Base-by-base conservation (phyloP, 2,329 filamentous ascomycete species). In the Aspergillus sojae region DNA sequence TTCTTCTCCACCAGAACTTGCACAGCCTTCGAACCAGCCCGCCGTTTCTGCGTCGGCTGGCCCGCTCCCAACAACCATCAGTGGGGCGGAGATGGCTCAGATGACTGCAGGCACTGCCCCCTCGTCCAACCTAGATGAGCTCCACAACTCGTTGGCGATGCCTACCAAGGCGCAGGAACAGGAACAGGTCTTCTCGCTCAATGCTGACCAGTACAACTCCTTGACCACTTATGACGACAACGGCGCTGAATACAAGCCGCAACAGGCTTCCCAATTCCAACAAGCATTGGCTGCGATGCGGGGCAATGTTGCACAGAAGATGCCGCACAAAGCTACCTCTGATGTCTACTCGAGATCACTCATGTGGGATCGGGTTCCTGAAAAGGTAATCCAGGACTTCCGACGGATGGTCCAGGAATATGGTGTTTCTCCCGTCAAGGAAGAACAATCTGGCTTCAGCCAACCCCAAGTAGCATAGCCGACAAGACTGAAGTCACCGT, bases 331-430 rank as follows among this genome's bases (percentile, higher is more conserved):
- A 70, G 86, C 87, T 58, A 91, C 90, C 55, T 91, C 94, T 62
- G 93, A 97, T 72, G 92, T 97, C 48, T 97, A 97, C 81, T 96
- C 94, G 39, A 88, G 94, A 62, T 96, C 93, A 66, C 85, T 98
- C 65, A 88, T 98, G 62, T 97, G 93, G 92, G 93, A 97, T 74
- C 92, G 94, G 79, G 94, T 98, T 71, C 94, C 95, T 16, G 86
- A 88, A 71, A 93, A 98, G 68, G 93, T 98, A 56, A 93, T 99
- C 60, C 88, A 89, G 71, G 93, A 94, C 77, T 98, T 98, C 82
- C 92, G 91, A 72, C 91, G 92, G 79, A 93, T 96, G 86, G 91
- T 97, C 71, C 88, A 91, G 68, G 91, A 95, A 74, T 90, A 86
- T 79, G 89, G 74, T 57, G 73, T 74, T 9, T 48, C 64, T 34